Conservation (phyloP, 1,284 basidiomycete genomes). For the Thelephora terrestris region DNA sequence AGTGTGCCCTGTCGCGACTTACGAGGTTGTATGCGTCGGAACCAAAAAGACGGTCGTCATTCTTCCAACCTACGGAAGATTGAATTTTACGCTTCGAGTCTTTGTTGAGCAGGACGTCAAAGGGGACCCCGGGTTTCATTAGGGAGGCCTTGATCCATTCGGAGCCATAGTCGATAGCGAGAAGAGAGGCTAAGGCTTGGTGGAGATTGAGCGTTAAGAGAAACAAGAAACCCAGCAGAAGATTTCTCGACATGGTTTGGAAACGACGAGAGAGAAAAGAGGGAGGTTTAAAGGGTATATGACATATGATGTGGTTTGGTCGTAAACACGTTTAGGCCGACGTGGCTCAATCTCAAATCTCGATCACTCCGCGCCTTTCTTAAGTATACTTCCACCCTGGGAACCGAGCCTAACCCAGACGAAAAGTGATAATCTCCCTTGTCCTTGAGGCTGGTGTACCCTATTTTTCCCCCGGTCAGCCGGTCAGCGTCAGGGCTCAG, state of each 20-base stretch:
- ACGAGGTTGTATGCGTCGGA: slow-evolving; percentile 83
- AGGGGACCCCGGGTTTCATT: slow-evolving; percentile 92
- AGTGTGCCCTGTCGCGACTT: slow-evolving; percentile 23
- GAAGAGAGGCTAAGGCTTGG: slow-evolving; percentile 45
- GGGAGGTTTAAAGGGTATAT: no score
- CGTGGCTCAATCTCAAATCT: no score
- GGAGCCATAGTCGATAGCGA: slow-evolving; percentile 93
- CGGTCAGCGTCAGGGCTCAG: no score
- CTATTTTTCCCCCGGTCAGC: no score
- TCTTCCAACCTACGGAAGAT: slow-evolving; percentile 82
- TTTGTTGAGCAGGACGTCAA: slow-evolving; percentile 93
- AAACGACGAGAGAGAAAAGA: not conserved
- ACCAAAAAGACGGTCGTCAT: slow-evolving; percentile 81
- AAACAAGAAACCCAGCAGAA: slow-evolving; percentile 11
- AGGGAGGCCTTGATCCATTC: slow-evolving; percentile 95
- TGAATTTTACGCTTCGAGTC: slow-evolving; percentile 97
- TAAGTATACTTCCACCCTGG: no score
- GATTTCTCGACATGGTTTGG: not conserved
- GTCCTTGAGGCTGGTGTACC: no score
- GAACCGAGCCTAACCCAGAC: no score
- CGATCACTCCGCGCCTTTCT: no score
- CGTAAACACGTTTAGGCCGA: no score
- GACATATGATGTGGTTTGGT: no score
- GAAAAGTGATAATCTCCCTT: no score
- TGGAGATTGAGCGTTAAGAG: slow-evolving; percentile 17